These are phyloP conservation scores for Cystobasidiaceae sp. DNA, from an alignment of 1,284 basidiomycete genomes.

Conservation along the genomic window DNA sequence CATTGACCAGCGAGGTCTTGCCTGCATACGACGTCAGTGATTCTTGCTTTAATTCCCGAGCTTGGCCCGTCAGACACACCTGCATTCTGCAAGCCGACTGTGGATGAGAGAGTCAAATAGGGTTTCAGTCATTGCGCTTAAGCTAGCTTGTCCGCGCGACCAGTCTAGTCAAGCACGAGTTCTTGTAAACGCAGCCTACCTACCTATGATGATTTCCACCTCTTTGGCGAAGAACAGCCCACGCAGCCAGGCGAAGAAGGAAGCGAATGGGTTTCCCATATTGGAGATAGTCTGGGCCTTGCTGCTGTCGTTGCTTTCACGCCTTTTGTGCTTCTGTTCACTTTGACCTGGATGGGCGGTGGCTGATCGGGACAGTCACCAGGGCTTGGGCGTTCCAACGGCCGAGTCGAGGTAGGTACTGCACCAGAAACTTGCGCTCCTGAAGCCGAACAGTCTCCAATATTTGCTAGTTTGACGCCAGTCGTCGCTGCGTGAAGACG, in stretches of 20 bases:
- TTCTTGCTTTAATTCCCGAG: neutral
- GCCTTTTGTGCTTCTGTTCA: neutral
- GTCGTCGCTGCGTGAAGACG: no score
- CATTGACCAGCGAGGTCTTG: conserved; percentile 44
- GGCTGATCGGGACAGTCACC: no score
- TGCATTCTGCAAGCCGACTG: conserved; percentile 75
- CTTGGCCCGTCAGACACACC: conserved; percentile 41
- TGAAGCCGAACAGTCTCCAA: no score
- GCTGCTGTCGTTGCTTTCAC: neutral
- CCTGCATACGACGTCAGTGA: neutral
- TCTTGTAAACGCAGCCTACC: neutral
- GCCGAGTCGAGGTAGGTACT: no score
- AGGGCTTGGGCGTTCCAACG: no score
- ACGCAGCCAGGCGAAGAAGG: conserved; percentile 57
- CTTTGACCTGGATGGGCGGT: neutral
- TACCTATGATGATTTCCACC: conserved; percentile 67
- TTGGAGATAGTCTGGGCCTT: neutral
- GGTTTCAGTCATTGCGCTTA: neutral
- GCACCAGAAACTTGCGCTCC: no score
- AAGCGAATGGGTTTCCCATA: conserved; percentile 63
- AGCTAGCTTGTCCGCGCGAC: neutral
- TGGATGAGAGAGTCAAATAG: conserved; percentile 39
- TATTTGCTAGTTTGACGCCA: no score
- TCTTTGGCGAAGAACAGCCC: conserved; percentile 76
- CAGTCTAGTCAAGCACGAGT: neutral